phyloP scores from a whole-genome alignment of 108 stramenopile genomes.

The Craspedostauros australis region DNA sequence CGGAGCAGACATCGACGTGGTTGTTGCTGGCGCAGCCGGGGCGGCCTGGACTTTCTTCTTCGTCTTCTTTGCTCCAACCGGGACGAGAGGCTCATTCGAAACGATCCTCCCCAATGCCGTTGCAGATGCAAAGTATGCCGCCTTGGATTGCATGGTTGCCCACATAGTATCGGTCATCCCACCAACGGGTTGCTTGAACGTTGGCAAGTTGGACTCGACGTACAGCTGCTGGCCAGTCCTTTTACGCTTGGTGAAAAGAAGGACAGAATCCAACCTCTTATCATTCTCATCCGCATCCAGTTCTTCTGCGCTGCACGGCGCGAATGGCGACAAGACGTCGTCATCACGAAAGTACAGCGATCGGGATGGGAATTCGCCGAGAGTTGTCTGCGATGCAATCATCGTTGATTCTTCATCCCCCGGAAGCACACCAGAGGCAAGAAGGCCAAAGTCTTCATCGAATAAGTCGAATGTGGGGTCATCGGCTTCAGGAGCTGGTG shows the following conservation, averaged over 20 bases:
- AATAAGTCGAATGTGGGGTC: not conserved
- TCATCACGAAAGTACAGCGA: not conserved
- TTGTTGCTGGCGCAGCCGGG: constrained; percentile 2
- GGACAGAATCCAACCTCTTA: constrained; percentile 6
- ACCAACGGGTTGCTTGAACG: not conserved
- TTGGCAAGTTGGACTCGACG: not conserved
- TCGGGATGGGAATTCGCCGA: not conserved
- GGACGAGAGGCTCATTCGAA: constrained; percentile 1
- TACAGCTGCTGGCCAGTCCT: not conserved
- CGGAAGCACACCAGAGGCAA: constrained; percentile 31
- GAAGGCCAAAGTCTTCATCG: constrained; percentile 40
- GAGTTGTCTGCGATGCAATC: constrained; percentile 7
- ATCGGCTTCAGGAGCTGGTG: not conserved
- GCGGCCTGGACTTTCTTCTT: constrained; percentile 19
- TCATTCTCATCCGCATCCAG: not conserved
- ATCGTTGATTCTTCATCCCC: constrained; percentile 2
- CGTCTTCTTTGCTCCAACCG: constrained; percentile 17
- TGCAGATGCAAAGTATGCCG: not conserved
- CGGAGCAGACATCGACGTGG: no score
- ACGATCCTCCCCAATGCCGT: not conserved
- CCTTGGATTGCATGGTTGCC: not conserved
- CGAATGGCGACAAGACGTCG: constrained; percentile 4
- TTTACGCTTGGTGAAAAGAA: constrained; percentile 20
- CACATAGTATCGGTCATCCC: not conserved
- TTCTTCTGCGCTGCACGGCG: constrained; percentile 18